A percentile compares a stretch with the other conserved stretches of the same genome.
These are phyloP conservation scores for Alternaria alternata DNA, from an alignment of 2,329 filamentous ascomycete species.

Conservation along the genomic window DNA sequence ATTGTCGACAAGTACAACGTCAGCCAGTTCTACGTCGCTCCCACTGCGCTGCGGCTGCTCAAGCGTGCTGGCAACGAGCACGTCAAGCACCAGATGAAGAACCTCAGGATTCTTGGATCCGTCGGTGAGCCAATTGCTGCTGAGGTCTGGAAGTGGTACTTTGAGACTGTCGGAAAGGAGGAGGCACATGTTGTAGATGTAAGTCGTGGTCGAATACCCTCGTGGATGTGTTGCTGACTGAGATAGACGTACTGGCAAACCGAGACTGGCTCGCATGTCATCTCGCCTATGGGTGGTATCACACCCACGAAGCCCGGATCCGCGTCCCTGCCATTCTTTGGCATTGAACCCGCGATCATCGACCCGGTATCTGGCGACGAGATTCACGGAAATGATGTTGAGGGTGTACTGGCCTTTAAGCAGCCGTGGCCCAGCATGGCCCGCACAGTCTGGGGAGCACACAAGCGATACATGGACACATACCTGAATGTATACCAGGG, in stretches of 20 bases:
- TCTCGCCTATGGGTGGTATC: constrained; percentile 89
- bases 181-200: constrained; percentile 94
- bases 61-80: constrained; percentile 96
- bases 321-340: constrained; percentile 96
- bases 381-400: constrained; percentile 93
- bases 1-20: constrained; percentile 95
- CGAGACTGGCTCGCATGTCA: constrained; percentile 96
- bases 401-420: constrained; percentile 96
- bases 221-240: constrained; percentile 25
- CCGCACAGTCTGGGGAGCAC: constrained; percentile 94
- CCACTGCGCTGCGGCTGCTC: constrained; percentile 88
- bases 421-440: constrained; percentile 99
- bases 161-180: constrained; percentile 91
- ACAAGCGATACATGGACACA: constrained; percentile 98
- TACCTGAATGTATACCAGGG: constrained; percentile 98
- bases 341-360: constrained; percentile 96
- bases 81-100: constrained; percentile 87
- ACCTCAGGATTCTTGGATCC: constrained; percentile 87
- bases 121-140: constrained; percentile 97
- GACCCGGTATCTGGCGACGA: constrained; percentile 95
- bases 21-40: constrained; percentile 98
- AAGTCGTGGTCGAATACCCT: constrained; percentile 55
- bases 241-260: constrained; percentile 99
- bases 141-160: constrained; percentile 99
- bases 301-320: constrained; percentile 97